phyloP scores from a whole-genome alignment of 2,329 filamentous ascomycete species.

The Metarhizium guizhouense region DNA sequence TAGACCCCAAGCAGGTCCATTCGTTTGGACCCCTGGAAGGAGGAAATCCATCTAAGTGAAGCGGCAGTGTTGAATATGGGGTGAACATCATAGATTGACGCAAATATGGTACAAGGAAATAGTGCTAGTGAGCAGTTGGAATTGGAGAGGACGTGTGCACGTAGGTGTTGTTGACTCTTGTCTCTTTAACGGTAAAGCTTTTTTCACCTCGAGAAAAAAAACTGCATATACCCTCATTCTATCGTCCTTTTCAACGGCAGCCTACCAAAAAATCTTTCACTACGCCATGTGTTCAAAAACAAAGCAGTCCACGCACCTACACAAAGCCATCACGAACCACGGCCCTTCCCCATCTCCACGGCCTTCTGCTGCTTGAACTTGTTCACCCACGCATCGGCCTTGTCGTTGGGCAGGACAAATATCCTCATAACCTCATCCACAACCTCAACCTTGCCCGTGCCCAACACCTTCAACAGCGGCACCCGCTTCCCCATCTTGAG shows the following conservation, averaged over 20 bases:
- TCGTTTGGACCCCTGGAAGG: neutral
- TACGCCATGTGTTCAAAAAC: too few relatives aligned
- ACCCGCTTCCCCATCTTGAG: conserved; percentile 88
- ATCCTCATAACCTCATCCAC: conserved; percentile 79
- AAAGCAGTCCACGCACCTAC: too few relatives aligned
- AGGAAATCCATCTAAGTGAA: neutral
- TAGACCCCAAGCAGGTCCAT: neutral
- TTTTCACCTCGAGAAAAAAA: too few relatives aligned
- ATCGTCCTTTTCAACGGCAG: too few relatives aligned
- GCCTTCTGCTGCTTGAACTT: conserved; percentile 74
- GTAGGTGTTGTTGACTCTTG: too few relatives aligned
- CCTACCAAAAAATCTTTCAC: too few relatives aligned
- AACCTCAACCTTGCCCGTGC: conserved; percentile 71
- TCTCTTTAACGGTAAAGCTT: too few relatives aligned
- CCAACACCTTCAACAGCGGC: conserved; percentile 63
- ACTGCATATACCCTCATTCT: too few relatives aligned
- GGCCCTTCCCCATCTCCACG: conserved; percentile 28
- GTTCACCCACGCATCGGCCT: conserved; percentile 66
- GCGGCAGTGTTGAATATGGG: too few relatives aligned
- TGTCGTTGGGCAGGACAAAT: conserved; percentile 67
- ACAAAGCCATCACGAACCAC: neutral
- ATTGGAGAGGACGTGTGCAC: neutral
- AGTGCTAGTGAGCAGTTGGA: neutral
- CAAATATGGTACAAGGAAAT: neutral
- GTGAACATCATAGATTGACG: too few relatives aligned